Base-by-base conservation (phyloP, 164 flowering plant genomes). In the Chloranthus sessilifolius region DNA sequence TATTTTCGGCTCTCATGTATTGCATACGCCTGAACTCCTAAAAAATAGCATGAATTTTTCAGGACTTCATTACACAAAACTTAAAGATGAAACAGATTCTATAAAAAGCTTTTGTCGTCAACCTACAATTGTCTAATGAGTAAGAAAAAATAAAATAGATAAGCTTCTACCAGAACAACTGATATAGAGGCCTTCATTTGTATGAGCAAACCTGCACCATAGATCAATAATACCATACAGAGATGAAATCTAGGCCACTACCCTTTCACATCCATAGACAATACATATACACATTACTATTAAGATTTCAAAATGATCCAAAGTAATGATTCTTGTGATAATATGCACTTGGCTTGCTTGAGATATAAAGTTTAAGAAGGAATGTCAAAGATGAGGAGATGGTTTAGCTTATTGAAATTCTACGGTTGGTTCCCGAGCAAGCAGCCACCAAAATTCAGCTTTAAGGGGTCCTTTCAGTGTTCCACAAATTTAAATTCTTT, bases 1-100 rank as follows among this genome's bases (percentile, higher is more conserved):
- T 27, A 7, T 37, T 58, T 22, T 42, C 62, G 61, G 69, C 50
- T 58, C 70, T 69, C 60, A 69, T 60, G 66, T 54, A 50, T 30
- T 24, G 69, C 49, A 39, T 26, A 76, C 51, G 61, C 54, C 67
- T 62, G 41, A 53, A 3, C 27, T 58, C 81, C 82, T 74, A 80
- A 78, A 74, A 66, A 74, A 75, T 44, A 66, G 48, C 50, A 68
- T 46, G 35, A 40, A 60, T n/a, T n/a, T 25, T 66, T 64, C 67
- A 67, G 69, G 53, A 60, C 49, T 22, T 43, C 56, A 56, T 57
- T 25, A 19, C 44, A 65, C 48, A 7, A 8, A 22, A 46, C 37
- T 21, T 33, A 23, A 35, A 16, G 28, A 1, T 23, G 29, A 43
- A 26, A 33, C 14, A 6, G 7, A 48, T 23, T 21, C 12, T n/a